A percentile compares a stretch with the other conserved stretches of the same genome.
phyloP scores from a whole-genome alignment of 2,329 filamentous ascomycete species.

The Stagonosporopsis vannaccii region DNA sequence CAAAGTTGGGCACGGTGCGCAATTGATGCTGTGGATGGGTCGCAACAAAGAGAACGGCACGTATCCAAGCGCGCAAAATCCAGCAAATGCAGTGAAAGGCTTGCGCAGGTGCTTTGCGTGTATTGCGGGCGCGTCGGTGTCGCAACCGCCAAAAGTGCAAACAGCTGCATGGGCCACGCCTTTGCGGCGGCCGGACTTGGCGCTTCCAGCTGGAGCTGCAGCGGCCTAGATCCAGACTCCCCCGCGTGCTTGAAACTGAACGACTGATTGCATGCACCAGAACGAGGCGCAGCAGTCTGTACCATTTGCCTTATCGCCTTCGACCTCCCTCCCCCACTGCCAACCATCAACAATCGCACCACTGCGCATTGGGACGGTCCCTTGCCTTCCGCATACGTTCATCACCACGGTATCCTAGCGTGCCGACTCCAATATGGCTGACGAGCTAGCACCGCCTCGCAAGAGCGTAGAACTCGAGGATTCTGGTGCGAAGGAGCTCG shows the following conservation, averaged over 20 bases:
- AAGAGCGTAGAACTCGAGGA: conserved; percentile 65
- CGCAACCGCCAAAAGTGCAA: conserved; percentile 38
- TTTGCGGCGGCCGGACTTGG: conserved; percentile 34
- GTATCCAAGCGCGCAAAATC: conserved; percentile 7
- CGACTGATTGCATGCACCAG: conserved; percentile 21
- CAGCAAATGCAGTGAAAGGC: conserved; percentile 9
- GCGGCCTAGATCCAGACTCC: conserved; percentile 22
- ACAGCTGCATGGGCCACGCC: conserved; percentile 31
- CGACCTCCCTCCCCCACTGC: not conserved
- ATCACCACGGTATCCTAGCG: not conserved
- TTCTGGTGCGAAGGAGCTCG: conserved; percentile 63
- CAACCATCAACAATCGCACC: not conserved
- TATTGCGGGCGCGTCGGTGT: conserved; percentile 32
- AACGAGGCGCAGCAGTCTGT: conserved; percentile 27
- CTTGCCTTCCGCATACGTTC: not conserved
- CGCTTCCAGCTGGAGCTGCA: conserved; percentile 20
- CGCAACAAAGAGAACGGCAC: not conserved
- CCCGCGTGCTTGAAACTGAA: conserved; percentile 28
- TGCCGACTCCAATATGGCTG: conserved; percentile 39
- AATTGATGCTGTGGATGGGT: conserved; percentile 7
- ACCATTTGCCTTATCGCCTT: conserved; percentile 4
- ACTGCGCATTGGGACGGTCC: not conserved
- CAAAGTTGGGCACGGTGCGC: conserved; percentile 3
- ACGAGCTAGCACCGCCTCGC: conserved; percentile 60
- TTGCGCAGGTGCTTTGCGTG: conserved; percentile 22